Evolutionary conservation across 495 filamentous ascomycete genomes (phyloP).

Genomic region (Lasiosphaeria miniovina): DNA sequence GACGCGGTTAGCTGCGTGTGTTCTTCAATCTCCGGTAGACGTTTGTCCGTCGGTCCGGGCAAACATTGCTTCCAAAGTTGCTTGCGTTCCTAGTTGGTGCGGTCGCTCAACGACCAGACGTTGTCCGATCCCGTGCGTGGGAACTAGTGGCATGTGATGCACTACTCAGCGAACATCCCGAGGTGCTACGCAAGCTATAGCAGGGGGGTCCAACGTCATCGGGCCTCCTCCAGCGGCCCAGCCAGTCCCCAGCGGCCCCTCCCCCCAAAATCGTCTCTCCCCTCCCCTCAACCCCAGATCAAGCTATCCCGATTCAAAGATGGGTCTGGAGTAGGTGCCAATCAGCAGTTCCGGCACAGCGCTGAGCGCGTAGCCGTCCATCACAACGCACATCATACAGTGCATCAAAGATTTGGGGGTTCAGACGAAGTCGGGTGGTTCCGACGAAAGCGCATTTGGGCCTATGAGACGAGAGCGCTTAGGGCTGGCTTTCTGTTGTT

Average conservation of each 20-base stretch:
- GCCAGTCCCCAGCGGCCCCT: background rate
- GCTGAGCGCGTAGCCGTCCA: too few relatives aligned
- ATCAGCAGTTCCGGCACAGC: too few relatives aligned
- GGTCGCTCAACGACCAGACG: background rate
- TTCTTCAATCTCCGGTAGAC: slow-evolving; percentile 4
- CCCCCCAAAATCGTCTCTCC: background rate
- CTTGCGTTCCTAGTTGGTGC: slow-evolving; percentile 3
- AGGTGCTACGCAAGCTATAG: background rate
- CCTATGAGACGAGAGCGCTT: too few relatives aligned
- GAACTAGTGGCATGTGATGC: slow-evolving; percentile 7
- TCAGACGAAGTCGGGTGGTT: too few relatives aligned
- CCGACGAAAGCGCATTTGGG: too few relatives aligned
- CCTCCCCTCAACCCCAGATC: background rate
- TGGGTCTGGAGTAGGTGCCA: too few relatives aligned
- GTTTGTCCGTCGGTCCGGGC: slow-evolving; percentile 14
- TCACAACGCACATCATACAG: too few relatives aligned
- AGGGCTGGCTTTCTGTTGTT: too few relatives aligned
- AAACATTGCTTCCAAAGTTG: slow-evolving; percentile 9
- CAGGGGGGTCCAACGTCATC: slow-evolving; percentile 5
- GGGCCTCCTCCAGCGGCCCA: background rate
- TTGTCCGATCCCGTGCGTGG: background rate
- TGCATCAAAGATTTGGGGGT: too few relatives aligned
- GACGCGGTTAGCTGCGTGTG: slow-evolving; percentile 1
- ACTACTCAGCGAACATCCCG: background rate
- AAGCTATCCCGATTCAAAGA: too few relatives aligned